These are phyloP conservation scores for Solanum piurae DNA, from an alignment of 257 asterid genomes.

Conservation along the genomic window DNA sequence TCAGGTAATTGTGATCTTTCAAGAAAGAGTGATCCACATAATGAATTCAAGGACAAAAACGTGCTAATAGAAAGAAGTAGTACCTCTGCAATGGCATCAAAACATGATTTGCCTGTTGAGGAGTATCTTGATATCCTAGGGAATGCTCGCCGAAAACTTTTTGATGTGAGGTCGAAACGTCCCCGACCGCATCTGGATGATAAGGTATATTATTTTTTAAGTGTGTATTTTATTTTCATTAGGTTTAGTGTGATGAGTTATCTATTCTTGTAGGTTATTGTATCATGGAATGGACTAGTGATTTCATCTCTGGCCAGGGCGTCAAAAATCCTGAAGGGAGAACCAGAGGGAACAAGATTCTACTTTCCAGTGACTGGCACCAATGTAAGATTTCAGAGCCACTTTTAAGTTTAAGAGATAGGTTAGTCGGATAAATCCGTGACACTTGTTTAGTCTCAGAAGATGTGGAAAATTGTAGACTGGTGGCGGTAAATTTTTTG, in stretches of 20 bases:
- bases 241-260: not conserved
- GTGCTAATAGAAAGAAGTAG: slow-evolving; percentile 67
- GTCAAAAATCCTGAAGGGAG: slow-evolving; percentile 62
- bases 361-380: slow-evolving; percentile 61
- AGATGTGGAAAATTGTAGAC: not conserved
- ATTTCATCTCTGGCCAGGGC: slow-evolving; percentile 92
- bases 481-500: not conserved
- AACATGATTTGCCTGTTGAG: slow-evolving; percentile 41
- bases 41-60: slow-evolving; percentile 76
- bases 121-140: slow-evolving; percentile 60
- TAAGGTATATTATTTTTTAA: slow-evolving; percentile 40
- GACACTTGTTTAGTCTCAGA: not conserved
- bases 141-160: slow-evolving; percentile 48
- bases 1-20: slow-evolving; percentile 92
- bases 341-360: slow-evolving; percentile 50
- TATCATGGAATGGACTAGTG: slow-evolving; percentile 92
- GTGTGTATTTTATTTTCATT: not conserved
- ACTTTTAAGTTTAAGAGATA: not conserved
- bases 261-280: slow-evolving; percentile 58
- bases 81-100: slow-evolving; percentile 62
- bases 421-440: not conserved
- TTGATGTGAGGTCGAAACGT: slow-evolving; percentile 49
- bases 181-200: slow-evolving; percentile 89
- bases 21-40: slow-evolving; percentile 80
- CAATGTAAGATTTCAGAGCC: slow-evolving; percentile 38